Percentiles rank a stretch among this genome's conserved stretches.
phyloP scores from a whole-genome alignment of 495 filamentous ascomycete species.

The Penicillium alfredii region DNA sequence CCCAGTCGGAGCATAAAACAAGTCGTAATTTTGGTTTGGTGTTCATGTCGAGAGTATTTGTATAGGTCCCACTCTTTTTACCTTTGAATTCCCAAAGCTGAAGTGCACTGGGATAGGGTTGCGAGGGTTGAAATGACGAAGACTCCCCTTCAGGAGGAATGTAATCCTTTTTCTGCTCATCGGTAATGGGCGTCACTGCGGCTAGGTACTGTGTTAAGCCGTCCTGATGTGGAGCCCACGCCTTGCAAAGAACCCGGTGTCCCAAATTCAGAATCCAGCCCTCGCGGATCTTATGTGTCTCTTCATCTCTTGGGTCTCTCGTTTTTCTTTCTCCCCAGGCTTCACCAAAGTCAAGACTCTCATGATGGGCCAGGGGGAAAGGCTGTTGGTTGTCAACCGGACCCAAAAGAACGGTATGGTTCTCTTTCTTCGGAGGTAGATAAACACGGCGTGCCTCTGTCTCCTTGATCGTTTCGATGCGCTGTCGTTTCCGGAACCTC shows the following conservation, averaged over 20 bases:
- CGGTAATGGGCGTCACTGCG: constrained; percentile 36
- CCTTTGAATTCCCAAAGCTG: constrained; percentile 56
- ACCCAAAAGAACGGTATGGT: constrained; percentile 48
- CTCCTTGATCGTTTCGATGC: constrained; percentile 24
- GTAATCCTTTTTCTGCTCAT: constrained; percentile 27
- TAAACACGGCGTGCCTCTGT: constrained; percentile 28
- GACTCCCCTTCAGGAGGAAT: constrained; percentile 5
- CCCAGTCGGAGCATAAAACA: constrained; percentile 61
- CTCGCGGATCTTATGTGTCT: constrained; percentile 27
- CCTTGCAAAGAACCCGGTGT: constrained; percentile 42
- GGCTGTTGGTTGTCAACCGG: constrained; percentile 38
- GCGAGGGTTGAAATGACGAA: constrained; percentile 43
- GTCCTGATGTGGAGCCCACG: constrained; percentile 53
- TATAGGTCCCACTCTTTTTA: constrained; percentile 18
- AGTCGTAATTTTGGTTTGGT: constrained; percentile 36
- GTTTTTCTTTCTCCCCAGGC: constrained; percentile 33
- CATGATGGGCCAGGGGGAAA: constrained; percentile 35
- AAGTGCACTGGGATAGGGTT: constrained; percentile 43
- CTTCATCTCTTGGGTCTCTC: constrained; percentile 3
- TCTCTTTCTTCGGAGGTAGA: constrained; percentile 29
- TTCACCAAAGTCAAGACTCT: constrained; percentile 37
- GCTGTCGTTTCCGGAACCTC: constrained; percentile 36
- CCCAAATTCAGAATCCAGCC: constrained; percentile 58
- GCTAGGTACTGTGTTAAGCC: constrained; percentile 51
- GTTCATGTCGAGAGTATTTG: constrained; percentile 35